These are phyloP conservation scores for Aspergillus ochraceoroseus DNA, from an alignment of 2,329 filamentous ascomycete species.

Conservation along the genomic window DNA sequence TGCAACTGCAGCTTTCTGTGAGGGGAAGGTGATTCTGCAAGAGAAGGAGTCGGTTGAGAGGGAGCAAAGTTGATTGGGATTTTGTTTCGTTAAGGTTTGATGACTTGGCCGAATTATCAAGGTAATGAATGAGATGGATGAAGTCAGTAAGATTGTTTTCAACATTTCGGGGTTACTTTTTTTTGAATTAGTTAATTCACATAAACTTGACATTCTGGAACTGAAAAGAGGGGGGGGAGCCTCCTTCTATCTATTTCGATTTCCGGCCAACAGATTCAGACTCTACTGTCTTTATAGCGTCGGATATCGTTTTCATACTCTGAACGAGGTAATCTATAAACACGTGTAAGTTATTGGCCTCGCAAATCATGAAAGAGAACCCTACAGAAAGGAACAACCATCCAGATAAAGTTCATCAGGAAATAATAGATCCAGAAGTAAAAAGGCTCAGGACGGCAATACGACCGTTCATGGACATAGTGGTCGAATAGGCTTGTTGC, in stretches of 20 bases:
- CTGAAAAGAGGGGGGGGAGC: too few species aligned
- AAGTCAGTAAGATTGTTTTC: too few species aligned
- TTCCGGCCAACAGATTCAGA: slow-evolving; percentile 24
- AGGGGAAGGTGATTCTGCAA: slow-evolving; percentile 9
- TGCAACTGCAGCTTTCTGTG: slow-evolving; percentile 2
- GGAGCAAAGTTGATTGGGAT: not conserved
- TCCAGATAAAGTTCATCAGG: slow-evolving; percentile 63
- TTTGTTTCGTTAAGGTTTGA: not conserved
- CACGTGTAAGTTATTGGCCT: slow-evolving; percentile 2
- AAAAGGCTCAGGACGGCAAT: slow-evolving; percentile 58
- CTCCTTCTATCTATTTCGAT: slow-evolving; percentile 21
- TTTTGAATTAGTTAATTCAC: too few species aligned
- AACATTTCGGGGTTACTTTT: too few species aligned
- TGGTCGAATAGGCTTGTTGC: slow-evolving; percentile 60
- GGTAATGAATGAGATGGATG: too few species aligned
- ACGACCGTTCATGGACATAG: slow-evolving; percentile 50
- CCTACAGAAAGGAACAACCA: slow-evolving; percentile 56
- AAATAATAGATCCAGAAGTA: slow-evolving; percentile 66
- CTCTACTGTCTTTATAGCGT: slow-evolving; percentile 27
- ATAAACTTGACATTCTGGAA: too few species aligned
- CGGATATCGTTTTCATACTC: slow-evolving; percentile 31
- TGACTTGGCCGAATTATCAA: too few species aligned
- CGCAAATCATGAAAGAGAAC: slow-evolving; percentile 14
- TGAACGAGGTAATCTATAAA: slow-evolving; percentile 32
- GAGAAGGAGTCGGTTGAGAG: slow-evolving; percentile 5